phyloP scores from a whole-genome alignment of 495 filamentous ascomycete genomes.

The Daldinia decipiens region DNA sequence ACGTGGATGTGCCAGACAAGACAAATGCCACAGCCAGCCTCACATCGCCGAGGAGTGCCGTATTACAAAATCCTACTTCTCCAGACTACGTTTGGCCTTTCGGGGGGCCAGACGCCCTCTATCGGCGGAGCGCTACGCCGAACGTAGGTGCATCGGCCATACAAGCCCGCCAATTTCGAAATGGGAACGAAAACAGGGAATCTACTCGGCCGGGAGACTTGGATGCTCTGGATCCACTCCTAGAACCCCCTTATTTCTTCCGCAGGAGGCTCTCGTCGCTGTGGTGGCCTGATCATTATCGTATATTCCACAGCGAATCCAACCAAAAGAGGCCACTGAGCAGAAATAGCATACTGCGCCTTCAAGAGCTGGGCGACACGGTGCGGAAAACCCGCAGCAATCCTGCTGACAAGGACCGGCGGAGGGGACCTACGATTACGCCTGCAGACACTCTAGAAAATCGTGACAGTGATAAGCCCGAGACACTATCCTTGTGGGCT shows the following conservation, averaged over 20 bases:
- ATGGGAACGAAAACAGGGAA: background rate
- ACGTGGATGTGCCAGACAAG: background rate
- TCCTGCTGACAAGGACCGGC: conserved; percentile 3
- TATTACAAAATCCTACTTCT: conserved; percentile 7
- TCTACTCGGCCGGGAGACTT: background rate
- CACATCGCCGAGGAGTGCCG: conserved; percentile 21
- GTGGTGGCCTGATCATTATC: background rate
- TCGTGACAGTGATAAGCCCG: conserved; percentile 19
- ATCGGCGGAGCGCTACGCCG: conserved; percentile 8
- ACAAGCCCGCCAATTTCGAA: background rate
- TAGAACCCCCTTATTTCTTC: background rate
- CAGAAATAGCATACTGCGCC: conserved; percentile 29
- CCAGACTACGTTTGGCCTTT: conserved; percentile 36
- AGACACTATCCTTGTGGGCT: conserved; percentile 55
- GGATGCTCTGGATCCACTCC: background rate
- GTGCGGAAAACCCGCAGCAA: conserved; percentile 28
- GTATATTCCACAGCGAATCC: background rate
- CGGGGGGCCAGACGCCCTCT: background rate
- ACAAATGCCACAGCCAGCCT: conserved; percentile 19
- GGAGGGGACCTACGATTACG: background rate
- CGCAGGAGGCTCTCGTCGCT: conserved; percentile 13
- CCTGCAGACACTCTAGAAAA: background rate
- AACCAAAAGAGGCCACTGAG: background rate
- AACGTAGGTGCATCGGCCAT: conserved; percentile 1
- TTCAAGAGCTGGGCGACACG: conserved; percentile 37